A percentile compares a stretch with the other conserved stretches of the same genome.
These are phyloP conservation scores for Termitomyces sp. DNA, from an alignment of 768 basidiomycete species.

Conservation along the genomic window DNA sequence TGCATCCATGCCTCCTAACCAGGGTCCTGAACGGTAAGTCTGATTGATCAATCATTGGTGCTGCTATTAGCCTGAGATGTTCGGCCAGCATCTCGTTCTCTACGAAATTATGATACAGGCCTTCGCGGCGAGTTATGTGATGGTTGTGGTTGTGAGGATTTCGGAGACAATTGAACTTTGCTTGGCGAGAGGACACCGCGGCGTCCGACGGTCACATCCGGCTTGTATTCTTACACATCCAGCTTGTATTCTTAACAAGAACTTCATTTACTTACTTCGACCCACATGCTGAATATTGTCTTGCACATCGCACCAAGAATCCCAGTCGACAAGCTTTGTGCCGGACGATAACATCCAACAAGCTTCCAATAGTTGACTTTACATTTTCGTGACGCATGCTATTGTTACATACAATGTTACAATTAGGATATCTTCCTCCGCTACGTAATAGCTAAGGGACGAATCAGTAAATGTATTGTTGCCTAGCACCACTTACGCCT, in stretches of 20 bases:
- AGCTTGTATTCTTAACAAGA: neutral
- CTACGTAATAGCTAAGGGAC: neutral
- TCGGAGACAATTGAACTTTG: neutral
- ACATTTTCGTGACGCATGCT: neutral
- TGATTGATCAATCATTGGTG: conserved; percentile 81
- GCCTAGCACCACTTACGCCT: neutral
- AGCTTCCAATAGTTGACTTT: neutral
- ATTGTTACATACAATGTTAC: neutral
- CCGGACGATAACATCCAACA: too few relatives aligned
- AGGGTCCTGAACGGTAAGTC: conserved; percentile 72
- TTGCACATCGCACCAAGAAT: neutral
- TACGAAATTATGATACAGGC: neutral
- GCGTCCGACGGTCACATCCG: neutral
- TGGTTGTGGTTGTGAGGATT: neutral
- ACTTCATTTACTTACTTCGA: neutral
- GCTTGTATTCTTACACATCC: neutral
- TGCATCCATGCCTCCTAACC: conserved; percentile 59
- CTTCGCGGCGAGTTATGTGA: neutral
- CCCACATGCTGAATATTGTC: neutral
- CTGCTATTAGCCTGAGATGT: conserved; percentile 46
- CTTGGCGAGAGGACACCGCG: neutral
- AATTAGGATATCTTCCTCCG: too few relatives aligned
- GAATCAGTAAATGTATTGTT: too few relatives aligned
- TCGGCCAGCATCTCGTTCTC: conserved; percentile 14
- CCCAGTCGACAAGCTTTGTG: neutral